Percentiles rank a stretch among this genome's conserved stretches.
phyloP scores from a whole-genome alignment of 257 asterid genomes.

The Solanum arcanum region DNA sequence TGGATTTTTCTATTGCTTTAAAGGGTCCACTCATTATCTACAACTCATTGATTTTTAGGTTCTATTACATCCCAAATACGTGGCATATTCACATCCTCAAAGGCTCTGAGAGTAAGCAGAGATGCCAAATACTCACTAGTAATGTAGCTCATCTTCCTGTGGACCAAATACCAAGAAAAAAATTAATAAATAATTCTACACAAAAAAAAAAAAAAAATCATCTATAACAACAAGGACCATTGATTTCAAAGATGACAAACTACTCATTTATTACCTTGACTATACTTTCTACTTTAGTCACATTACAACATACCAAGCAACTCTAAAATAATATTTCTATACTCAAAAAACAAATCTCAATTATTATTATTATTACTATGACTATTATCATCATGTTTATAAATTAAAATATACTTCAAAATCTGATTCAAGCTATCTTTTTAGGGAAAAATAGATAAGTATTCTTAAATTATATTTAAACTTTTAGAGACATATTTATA shows the following conservation, averaged over 20 bases:
- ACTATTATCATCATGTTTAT: too few species aligned
- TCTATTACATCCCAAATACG: slow-evolving; percentile 10
- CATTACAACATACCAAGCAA: neutral
- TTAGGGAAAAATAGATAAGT: too few species aligned
- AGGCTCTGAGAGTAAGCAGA: neutral
- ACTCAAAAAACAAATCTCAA: too few species aligned
- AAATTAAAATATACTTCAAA: too few species aligned
- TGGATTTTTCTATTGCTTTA: neutral
- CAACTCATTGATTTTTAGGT: neutral
- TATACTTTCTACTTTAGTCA: neutral
- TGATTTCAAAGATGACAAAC: neutral
- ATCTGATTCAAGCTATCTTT: too few species aligned
- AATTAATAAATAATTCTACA: neutral
- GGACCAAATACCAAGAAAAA: neutral
- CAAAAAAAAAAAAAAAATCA: neutral
- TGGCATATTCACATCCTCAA: slow-evolving; percentile 44
- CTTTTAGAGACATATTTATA: too few species aligned
- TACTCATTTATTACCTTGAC: neutral
- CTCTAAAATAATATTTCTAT: neutral
- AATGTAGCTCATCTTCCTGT: neutral
- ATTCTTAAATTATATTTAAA: too few species aligned
- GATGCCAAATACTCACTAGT: neutral
- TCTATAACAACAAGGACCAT: neutral
- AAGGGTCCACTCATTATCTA: slow-evolving; percentile 4
- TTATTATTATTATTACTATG: too few species aligned